Percentiles rank a stretch among this genome's conserved stretches.
Conservation (phyloP, 2,329 filamentous ascomycete genomes). For the Zymoseptoria brevis region DNA sequence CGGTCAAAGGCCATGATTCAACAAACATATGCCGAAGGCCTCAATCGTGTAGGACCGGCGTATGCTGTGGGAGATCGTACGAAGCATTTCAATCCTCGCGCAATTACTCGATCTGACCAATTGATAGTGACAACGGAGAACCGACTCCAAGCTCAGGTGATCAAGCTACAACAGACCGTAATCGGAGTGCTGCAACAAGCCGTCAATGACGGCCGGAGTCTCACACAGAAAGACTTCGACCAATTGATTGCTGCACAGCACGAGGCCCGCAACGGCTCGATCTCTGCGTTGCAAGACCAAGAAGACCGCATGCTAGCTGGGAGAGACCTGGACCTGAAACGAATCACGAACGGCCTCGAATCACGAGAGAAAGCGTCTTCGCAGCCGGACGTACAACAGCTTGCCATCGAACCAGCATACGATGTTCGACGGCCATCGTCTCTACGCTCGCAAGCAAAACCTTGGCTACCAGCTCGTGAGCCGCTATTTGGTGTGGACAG, state of each 20-base stretch:
- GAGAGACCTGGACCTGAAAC: slow-evolving; percentile 1
- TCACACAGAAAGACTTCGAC: slow-evolving; percentile 33
- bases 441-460: background rate
- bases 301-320: slow-evolving; percentile 4
- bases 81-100: background rate
- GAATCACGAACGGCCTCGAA: background rate
- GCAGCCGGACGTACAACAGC: background rate
- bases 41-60: slow-evolving; percentile 26
- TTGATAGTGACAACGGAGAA: slow-evolving; percentile 35
- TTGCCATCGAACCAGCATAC: background rate
- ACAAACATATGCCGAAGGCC: slow-evolving; percentile 14
- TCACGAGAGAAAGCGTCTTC: background rate
- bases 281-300: slow-evolving; percentile 30
- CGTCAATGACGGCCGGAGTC: slow-evolving; percentile 33
- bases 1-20: slow-evolving; percentile 17
- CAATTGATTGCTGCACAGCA: slow-evolving; percentile 36
- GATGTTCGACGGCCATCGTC: background rate
- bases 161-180: slow-evolving; percentile 37
- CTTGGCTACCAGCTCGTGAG: background rate
- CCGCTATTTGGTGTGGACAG: background rate
- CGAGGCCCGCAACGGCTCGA: slow-evolving; percentile 34
- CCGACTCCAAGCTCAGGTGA: slow-evolving; percentile 36
- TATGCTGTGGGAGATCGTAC: slow-evolving; percentile 35
- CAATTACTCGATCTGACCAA: slow-evolving; percentile 9
- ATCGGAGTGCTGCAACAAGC: slow-evolving; percentile 38